Percentiles rank a stretch among this genome's conserved stretches.
Evolutionary conservation across 371 early-diverging fungal species (phyloP).

Genomic region (Mucor saturninus): DNA sequence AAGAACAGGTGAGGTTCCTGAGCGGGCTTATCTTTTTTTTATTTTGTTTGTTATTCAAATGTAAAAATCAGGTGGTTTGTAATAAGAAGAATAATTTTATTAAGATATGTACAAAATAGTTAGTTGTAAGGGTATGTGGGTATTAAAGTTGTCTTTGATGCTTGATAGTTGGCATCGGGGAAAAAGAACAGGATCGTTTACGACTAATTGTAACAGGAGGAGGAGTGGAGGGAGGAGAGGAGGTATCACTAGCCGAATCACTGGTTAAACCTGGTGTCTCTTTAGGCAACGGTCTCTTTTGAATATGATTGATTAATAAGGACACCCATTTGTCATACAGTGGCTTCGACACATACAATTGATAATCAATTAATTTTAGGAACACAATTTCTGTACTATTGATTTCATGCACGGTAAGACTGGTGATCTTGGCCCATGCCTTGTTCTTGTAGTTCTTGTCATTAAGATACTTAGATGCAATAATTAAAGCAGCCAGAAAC

Average conservation of each 20-base stretch:
- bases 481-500: conserved; percentile 71
- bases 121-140: too few relatives aligned
- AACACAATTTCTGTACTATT: conserved; percentile 73
- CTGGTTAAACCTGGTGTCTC: neutral
- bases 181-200: neutral
- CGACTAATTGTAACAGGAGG: conserved; percentile 1
- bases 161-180: neutral
- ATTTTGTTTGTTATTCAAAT: too few relatives aligned
- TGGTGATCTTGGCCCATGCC: conserved; percentile 76
- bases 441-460: conserved; percentile 75
- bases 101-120: too few relatives aligned
- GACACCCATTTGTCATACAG: conserved; percentile 71
- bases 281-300: neutral
- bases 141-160: neutral
- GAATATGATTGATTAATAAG: conserved; percentile 51
- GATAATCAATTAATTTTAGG: conserved; percentile 70
- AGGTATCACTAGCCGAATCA: neutral
- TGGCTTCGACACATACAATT: conserved; percentile 63
- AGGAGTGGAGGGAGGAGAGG: conserved; percentile 1
- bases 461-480: conserved; percentile 72
- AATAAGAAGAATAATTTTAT: too few relatives aligned
- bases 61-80: too few relatives aligned
- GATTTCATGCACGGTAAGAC: conserved; percentile 68
- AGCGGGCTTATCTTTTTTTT: too few relatives aligned
- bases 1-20: too few relatives aligned